These are phyloP conservation scores for Isatis lusitanica DNA, from an alignment of 441 rosid species.

Conservation along the genomic window DNA sequence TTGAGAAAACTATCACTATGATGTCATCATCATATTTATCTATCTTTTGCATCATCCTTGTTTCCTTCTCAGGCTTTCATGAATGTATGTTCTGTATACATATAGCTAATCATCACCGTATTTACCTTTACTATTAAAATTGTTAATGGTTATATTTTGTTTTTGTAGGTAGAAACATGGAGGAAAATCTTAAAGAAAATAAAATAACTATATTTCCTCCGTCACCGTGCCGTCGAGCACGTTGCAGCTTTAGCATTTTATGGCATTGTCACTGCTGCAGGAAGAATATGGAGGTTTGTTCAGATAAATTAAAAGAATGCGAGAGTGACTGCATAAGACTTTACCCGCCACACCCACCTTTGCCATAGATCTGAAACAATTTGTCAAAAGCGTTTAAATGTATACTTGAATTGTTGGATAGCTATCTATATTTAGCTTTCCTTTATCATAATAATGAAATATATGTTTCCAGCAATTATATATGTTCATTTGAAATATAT, in stretches of 20 bases:
- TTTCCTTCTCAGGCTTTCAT: background rate
- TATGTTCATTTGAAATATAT: background rate
- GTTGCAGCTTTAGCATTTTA: background rate
- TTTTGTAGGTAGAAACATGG: background rate
- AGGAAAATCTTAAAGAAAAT: background rate
- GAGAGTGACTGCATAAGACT: background rate
- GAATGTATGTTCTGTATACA: background rate
- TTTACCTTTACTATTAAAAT: too few species aligned
- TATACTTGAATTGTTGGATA: background rate
- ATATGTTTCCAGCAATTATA: background rate
- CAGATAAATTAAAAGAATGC: background rate
- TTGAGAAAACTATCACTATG: too few species aligned
- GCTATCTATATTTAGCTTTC: background rate
- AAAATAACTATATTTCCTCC: background rate
- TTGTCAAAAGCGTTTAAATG: background rate
- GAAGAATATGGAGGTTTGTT: background rate
- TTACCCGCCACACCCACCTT: background rate
- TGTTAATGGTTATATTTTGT: background rate
- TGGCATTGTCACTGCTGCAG: background rate
- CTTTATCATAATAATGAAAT: background rate
- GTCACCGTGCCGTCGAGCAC: background rate
- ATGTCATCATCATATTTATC: too few species aligned
- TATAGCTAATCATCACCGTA: background rate
- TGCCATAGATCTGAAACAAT: background rate
- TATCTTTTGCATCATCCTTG: background rate